Evolutionary conservation across 1,284 basidiomycete genomes (phyloP).

Genomic region (Cystobasidium pallidum): DNA sequence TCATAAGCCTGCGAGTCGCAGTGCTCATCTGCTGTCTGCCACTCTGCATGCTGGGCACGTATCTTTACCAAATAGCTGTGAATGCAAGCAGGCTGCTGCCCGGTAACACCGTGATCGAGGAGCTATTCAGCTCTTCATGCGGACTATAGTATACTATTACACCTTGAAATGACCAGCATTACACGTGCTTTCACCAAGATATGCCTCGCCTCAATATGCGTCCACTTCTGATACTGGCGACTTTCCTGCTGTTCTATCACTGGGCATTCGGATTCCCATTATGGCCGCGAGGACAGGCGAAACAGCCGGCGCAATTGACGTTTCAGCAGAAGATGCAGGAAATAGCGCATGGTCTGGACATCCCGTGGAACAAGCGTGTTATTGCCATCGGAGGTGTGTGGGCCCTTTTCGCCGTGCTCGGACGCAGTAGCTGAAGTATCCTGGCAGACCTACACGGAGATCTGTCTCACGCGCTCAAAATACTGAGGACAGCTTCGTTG

Average conservation of each 20-base stretch:
- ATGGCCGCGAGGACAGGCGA: conserved; percentile 1
- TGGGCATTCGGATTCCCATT: conserved; percentile 29
- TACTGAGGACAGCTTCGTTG: conserved; percentile 75
- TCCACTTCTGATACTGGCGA: conserved; percentile 6
- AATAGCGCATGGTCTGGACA: background rate
- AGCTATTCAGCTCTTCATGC: too few species aligned
- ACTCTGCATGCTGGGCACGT: conserved; percentile 23
- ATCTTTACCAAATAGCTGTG: too few species aligned
- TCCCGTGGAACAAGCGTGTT: conserved; percentile 39
- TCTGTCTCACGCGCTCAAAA: conserved; percentile 68
- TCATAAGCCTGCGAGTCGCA: conserved; percentile 51
- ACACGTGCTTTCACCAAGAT: too few species aligned
- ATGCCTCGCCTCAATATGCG: conserved; percentile 31
- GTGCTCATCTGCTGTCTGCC: conserved; percentile 41
- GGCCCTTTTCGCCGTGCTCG: too few species aligned
- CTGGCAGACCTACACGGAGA: conserved; percentile 55
- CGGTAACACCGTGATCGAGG: too few species aligned
- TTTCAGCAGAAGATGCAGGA: background rate
- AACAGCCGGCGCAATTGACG: conserved; percentile 13
- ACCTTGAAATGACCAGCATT: too few species aligned
- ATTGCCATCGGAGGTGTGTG: conserved; percentile 37
- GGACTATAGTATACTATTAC: too few species aligned
- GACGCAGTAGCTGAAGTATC: background rate
- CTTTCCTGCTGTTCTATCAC: conserved; percentile 31
- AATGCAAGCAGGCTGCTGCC: too few species aligned